Base-by-base conservation (phyloP, 2,329 filamentous ascomycete species). In the Nemania diffusa region DNA sequence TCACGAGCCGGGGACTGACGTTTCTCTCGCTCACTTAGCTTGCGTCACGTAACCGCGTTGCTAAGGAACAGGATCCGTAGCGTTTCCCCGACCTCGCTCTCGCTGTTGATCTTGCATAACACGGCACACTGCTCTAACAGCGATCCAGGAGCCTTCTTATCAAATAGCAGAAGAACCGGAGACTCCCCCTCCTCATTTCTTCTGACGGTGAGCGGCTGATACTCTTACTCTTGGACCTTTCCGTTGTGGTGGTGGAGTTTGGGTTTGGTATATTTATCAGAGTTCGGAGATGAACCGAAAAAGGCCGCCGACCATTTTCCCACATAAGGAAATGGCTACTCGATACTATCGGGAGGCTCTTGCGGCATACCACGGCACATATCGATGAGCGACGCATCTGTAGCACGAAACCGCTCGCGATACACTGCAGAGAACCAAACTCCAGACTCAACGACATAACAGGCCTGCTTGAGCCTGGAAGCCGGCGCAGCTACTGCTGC, bases 51-150 rank as follows among this genome's bases (percentile, higher is more conserved):
- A 8, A 55, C 24, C 9, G 29, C 4, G 17, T 55, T 55, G 52
- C 32, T 55, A n/a, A 55, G 52, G 29, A 55, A n/a, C 52, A 24
- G 52, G n/a, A 55, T n/a, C 40, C 52, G 29, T 8, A 55, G 32
- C 29, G 29, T 55, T 13, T 22, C 52, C 9, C n/a, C 20, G 27
- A 9, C 20, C 32, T 55, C 11, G 9, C 52, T 8, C 29, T 40
- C 11, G 22, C 20, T 48, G 44, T 48, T 48, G 32, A 55, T 55
- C 52, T 55, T 55, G 52, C 29, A 55, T 8, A 55, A 9, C 2
- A 55, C 46, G 22, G 22, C 46, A 50, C 24, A 50, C 2, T 48
- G 20, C 46, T 55, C 50, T 9, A 15, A 37, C n/a, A 24, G 9
- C 29, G 52, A 55, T 9, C 52, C 52, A n/a, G 52, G 15, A 2